These are phyloP conservation scores for Neonectria neomacrospora DNA, from an alignment of 2,329 filamentous ascomycete species.

Conservation along the genomic window DNA sequence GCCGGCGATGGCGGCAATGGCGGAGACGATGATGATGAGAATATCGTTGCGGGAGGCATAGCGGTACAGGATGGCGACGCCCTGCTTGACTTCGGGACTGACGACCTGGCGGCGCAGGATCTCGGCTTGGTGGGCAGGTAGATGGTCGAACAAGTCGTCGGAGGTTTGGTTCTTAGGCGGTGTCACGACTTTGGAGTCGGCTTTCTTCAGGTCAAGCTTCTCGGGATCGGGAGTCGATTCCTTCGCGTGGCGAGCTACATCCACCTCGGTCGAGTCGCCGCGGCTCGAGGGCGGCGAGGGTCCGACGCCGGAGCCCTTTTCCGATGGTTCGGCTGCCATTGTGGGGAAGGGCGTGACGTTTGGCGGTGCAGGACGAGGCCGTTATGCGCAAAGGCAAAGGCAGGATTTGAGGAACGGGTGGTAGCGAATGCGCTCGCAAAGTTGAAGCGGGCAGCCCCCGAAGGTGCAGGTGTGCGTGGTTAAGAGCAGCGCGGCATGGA, in stretches of 20 bases:
- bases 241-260: conserved; percentile 31
- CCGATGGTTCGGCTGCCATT: conserved; percentile 40
- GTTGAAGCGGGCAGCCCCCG: neutral
- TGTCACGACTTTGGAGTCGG: conserved; percentile 55
- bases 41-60: conserved; percentile 76
- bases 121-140: conserved; percentile 72
- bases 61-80: conserved; percentile 73
- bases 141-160: conserved; percentile 68
- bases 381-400: neutral
- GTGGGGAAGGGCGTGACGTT: neutral
- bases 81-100: conserved; percentile 71
- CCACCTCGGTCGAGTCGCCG: conserved; percentile 48
- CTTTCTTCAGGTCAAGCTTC: conserved; percentile 51
- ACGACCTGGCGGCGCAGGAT: conserved; percentile 76
- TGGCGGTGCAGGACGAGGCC: neutral
- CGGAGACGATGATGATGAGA: conserved; percentile 69
- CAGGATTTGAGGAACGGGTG: neutral
- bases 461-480: neutral
- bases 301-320: conserved; percentile 41
- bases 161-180: conserved; percentile 51
- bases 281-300: conserved; percentile 51
- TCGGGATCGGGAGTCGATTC: conserved; percentile 30
- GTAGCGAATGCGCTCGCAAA: conserved; percentile 1
- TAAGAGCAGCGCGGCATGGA: neutral
- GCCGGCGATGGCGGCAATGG: conserved; percentile 73